These are phyloP conservation scores for Xylaria longipes DNA, from an alignment of 495 filamentous ascomycete species.

Conservation along the genomic window DNA sequence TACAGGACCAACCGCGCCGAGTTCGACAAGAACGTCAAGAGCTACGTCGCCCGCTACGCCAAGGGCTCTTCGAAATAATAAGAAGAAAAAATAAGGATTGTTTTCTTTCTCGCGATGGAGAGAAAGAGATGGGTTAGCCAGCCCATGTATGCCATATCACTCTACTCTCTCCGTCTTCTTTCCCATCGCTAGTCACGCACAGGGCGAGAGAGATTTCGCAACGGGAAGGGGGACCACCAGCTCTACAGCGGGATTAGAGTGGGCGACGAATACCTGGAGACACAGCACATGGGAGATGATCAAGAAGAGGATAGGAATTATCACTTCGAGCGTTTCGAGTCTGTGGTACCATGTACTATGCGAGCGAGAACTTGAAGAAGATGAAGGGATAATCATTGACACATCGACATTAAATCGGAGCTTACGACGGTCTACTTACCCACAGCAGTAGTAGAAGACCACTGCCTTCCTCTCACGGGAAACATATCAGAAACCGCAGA, in stretches of 20 bases:
- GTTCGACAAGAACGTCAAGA: slow-evolving; percentile 82
- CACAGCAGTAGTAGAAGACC: background rate
- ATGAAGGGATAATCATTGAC: background rate
- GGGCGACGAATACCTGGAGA: background rate
- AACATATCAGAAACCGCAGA: background rate
- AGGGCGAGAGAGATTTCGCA: background rate
- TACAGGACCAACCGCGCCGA: slow-evolving; percentile 72
- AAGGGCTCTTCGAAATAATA: slow-evolving; percentile 40
- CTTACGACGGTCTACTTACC: background rate
- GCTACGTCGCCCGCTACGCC: slow-evolving; percentile 85
- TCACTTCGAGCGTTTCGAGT: background rate
- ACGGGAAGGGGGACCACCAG: background rate
- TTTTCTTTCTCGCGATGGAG: background rate
- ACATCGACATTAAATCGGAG: background rate
- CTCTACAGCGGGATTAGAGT: background rate
- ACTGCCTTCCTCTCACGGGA: background rate
- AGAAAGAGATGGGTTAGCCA: background rate
- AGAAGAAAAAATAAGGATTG: background rate
- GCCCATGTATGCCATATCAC: background rate
- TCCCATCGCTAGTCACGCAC: background rate
- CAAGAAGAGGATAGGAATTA: background rate
- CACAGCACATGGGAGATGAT: background rate
- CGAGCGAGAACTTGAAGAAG: background rate
- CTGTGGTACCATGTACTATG: background rate
- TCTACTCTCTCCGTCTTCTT: background rate